These are phyloP conservation scores for Xylariaceae sp. DNA, from an alignment of 2,329 filamentous ascomycete genomes.

Conservation along the genomic window DNA sequence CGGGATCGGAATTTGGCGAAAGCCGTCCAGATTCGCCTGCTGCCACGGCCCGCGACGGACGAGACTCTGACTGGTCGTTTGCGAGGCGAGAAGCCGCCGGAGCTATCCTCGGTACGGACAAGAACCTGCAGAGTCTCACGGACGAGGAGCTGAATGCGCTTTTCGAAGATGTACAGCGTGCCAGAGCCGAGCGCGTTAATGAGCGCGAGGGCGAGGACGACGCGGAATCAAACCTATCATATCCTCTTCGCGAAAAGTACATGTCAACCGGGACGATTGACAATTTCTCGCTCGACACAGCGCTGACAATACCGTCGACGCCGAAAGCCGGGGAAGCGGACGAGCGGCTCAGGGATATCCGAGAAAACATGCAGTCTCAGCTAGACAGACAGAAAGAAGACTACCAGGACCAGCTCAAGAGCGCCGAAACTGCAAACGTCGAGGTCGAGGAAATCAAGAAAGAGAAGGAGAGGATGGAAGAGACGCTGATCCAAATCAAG, in stretches of 20 bases:
- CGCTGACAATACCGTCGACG: conserved; percentile 88
- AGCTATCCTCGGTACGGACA: conserved; percentile 82
- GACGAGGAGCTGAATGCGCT: conserved; percentile 92
- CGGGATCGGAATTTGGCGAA: conserved; percentile 71
- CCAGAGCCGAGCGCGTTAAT: conserved; percentile 68
- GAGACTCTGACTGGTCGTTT: conserved; percentile 92
- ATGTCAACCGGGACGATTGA: conserved; percentile 91
- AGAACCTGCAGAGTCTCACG: conserved; percentile 82
- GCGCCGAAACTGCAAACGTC: conserved; percentile 65
- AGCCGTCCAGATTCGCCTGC: conserved; percentile 77
- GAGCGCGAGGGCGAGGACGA: conserved; percentile 80
- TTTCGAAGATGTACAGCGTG: conserved; percentile 89
- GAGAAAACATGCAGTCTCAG: conserved; percentile 78
- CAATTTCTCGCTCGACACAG: conserved; percentile 92
- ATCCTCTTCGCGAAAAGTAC: conserved; percentile 87
- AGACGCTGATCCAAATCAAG: conserved; percentile 70
- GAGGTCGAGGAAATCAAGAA: conserved; percentile 79
- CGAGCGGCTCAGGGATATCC: conserved; percentile 65
- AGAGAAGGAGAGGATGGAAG: conserved; percentile 82
- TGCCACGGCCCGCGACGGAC: conserved; percentile 54
- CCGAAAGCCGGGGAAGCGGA: conserved; percentile 74
- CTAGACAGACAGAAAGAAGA: conserved; percentile 81
- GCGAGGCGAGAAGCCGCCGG: conserved; percentile 89
- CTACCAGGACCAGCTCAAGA: conserved; percentile 71
- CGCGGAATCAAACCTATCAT: conserved; percentile 81